A percentile compares a stretch with the other conserved stretches of the same genome.
Conservation (phyloP, 2,329 filamentous ascomycete species). For the Colletotrichum chrysophilum region DNA sequence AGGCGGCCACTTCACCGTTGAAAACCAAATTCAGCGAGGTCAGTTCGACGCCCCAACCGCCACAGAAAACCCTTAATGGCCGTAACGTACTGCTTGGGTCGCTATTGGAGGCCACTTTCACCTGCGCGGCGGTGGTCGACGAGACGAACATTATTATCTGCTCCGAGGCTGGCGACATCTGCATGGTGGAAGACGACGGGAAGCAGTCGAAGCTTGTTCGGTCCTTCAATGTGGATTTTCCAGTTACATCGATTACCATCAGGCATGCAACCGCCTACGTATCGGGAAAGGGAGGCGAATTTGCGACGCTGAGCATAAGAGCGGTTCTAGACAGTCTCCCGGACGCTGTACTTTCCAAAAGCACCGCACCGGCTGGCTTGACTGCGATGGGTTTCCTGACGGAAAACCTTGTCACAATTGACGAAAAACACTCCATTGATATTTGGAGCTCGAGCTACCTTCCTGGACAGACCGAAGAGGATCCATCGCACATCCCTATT, state of each 20-base stretch:
- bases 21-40: slow-evolving; percentile 59
- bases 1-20: slow-evolving; percentile 64
- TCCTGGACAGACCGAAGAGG: slow-evolving; percentile 41
- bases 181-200: slow-evolving; percentile 79
- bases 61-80: slow-evolving; percentile 77
- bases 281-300: slow-evolving; percentile 70
- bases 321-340: slow-evolving; percentile 49
- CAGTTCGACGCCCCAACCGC: slow-evolving; percentile 25
- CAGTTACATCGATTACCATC: slow-evolving; percentile 70
- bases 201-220: slow-evolving; percentile 74
- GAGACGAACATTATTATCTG: slow-evolving; percentile 80
- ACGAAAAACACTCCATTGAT: slow-evolving; percentile 77
- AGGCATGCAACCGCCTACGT: slow-evolving; percentile 66
- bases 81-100: slow-evolving; percentile 86
- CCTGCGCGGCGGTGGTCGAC: slow-evolving; percentile 74
- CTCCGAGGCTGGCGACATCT: slow-evolving; percentile 89
- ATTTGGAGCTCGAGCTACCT: slow-evolving; percentile 59
- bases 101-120: slow-evolving; percentile 85
- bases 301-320: slow-evolving; percentile 57
- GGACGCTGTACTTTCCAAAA: slow-evolving; percentile 42
- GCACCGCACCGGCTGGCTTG: slow-evolving; percentile 50
- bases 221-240: slow-evolving; percentile 70
- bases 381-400: slow-evolving; percentile 73
- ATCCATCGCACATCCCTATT: slow-evolving; percentile 57
- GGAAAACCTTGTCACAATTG: slow-evolving; percentile 75